Evolutionary conservation across 768 basidiomycete genomes (phyloP), one percentile per base, ranked within the genome.

Genomic region (Clitopilus hobsonii): DNA sequence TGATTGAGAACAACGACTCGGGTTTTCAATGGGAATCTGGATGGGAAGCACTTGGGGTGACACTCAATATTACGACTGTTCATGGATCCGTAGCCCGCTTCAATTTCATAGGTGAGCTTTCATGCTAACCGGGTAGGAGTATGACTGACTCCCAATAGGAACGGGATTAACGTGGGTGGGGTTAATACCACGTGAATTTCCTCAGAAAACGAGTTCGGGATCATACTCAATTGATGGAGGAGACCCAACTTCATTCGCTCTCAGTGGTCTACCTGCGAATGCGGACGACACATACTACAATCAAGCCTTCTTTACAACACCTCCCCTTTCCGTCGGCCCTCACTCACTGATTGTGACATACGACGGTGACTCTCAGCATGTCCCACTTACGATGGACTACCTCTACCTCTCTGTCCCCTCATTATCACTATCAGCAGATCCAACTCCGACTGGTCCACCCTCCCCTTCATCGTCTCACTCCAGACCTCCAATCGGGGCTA

Each of bases 381-480:
- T 63, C 20, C 69, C 69, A 8, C 59, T 70, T 18, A 60, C 60
- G 3, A 47, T 70, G 10, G 63, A 64, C 41, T 67, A 66, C 32
- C 36, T 69, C 6, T 32, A 65, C 10, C 53, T 70, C 11, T 56
- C 65, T 14, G 64, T 66, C 49, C 63, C 58, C 0, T 60, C 53
- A 16, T 52, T 26, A 1, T 10, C 54, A 14, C 14, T 7, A 18
- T 27, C 27, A 25, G 14, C 30, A n/a, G 22, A 54, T 13, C 16
- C 20, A 20, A 45, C 54, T 11, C 52, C 54, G 25, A n/a, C n/a
- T n/a, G n/a, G n/a, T n/a, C n/a, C n/a, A n/a, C n/a, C 38, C 38
- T 10, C 38, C 38, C 22, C 53, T 36, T 8, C 51, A n/a, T n/a
- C 45, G 25, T 49, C 25, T 3, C 25, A n/a, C 10, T 14, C 27